These are phyloP conservation scores for Penicillium arizonense DNA, from an alignment of 495 filamentous ascomycete genomes.

Conservation along the genomic window DNA sequence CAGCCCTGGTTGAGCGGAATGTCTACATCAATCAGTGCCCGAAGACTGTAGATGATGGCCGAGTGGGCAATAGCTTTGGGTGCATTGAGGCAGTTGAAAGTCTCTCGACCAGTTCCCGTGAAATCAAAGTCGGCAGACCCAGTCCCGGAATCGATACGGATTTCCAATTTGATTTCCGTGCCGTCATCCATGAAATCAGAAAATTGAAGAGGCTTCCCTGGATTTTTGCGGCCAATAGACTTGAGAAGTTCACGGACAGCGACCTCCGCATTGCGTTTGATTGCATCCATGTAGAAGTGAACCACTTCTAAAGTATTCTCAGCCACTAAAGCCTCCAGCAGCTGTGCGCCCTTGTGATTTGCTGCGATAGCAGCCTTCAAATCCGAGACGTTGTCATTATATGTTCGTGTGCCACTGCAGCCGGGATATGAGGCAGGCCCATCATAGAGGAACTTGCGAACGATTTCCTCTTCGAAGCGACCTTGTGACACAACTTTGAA, in stretches of 20 bases:
- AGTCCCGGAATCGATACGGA: constrained; percentile 75
- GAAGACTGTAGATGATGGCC: constrained; percentile 88
- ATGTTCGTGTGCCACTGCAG: constrained; percentile 80
- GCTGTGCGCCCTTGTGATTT: constrained; percentile 88
- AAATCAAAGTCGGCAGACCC: constrained; percentile 94
- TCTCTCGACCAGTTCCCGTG: constrained; percentile 72
- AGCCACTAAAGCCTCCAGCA: constrained; percentile 74
- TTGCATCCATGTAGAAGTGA: constrained; percentile 86
- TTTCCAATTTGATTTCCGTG: constrained; percentile 71
- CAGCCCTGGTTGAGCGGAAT: constrained; percentile 95
- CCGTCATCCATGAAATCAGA: constrained; percentile 93
- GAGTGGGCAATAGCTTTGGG: constrained; percentile 85
- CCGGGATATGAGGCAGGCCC: constrained; percentile 79
- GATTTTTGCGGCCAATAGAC: constrained; percentile 65
- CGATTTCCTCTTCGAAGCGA: constrained; percentile 77
- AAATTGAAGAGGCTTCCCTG: constrained; percentile 69
- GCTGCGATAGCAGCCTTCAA: constrained; percentile 89
- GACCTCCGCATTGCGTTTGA: constrained; percentile 83
- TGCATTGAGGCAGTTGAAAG: constrained; percentile 83
- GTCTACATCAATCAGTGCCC: constrained; percentile 79
- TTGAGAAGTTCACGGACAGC: constrained; percentile 77
- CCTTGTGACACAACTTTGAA: constrained; percentile 89
- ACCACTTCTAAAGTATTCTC: constrained; percentile 87
- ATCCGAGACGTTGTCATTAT: constrained; percentile 90
- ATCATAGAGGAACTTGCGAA: constrained; percentile 72